A percentile compares a stretch with the other conserved stretches of the same genome.
phyloP scores from a whole-genome alignment of 106 monocot species.

The Gastrodia elata region DNA sequence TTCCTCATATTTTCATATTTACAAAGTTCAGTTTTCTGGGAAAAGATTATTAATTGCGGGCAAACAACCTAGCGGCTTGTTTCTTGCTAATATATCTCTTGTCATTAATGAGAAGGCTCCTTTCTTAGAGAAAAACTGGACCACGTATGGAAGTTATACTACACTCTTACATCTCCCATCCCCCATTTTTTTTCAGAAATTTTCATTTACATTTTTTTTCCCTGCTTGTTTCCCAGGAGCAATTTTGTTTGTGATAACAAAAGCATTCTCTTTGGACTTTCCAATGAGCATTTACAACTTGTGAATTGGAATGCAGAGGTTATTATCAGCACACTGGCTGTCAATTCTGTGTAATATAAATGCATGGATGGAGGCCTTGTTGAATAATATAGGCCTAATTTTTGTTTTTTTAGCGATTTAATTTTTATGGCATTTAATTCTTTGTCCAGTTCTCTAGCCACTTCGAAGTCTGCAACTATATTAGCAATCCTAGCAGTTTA shows the following conservation, averaged over 20 bases:
- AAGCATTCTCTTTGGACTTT: conserved; percentile 68
- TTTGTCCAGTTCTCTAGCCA: conserved; percentile 55
- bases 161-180: neutral
- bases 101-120: conserved; percentile 69
- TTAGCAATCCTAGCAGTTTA: conserved; percentile 14
- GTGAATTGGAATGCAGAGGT: conserved; percentile 95
- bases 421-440: conserved; percentile 10
- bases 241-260: conserved; percentile 94
- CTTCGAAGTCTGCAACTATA: conserved; percentile 37
- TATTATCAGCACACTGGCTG: conserved; percentile 5
- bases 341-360: neutral
- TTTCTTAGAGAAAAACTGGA: conserved; percentile 40
- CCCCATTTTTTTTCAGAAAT: neutral
- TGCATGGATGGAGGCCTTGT: neutral
- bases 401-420: neutral
- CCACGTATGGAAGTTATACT: conserved; percentile 38
- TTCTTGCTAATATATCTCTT: conserved; percentile 61
- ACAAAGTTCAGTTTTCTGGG: conserved; percentile 64
- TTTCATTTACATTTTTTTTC: conserved; percentile 1
- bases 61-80: conserved; percentile 58
- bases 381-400: neutral
- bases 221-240: conserved; percentile 47
- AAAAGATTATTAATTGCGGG: conserved; percentile 69
- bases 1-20: conserved; percentile 61
- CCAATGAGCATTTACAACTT: conserved; percentile 61